These are phyloP conservation scores for Leishmania martiniquensis DNA, from an alignment of 208 protist species.

Conservation along the genomic window DNA sequence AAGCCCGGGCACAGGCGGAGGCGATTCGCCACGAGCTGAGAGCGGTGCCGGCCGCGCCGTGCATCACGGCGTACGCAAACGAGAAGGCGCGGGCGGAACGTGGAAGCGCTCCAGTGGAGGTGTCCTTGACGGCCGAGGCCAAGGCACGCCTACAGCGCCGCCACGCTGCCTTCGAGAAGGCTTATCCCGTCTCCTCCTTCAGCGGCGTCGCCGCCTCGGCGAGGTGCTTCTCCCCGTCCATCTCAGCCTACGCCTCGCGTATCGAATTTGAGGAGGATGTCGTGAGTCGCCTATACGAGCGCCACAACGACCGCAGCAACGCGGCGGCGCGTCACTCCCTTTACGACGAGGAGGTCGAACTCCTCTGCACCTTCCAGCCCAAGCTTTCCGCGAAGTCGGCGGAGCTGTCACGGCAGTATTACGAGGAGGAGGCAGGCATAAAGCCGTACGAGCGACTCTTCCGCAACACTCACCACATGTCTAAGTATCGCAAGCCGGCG, in stretches of 20 bases:
- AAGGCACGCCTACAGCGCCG: conserved; percentile 56
- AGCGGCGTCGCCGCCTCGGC: background rate
- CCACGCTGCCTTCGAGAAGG: conserved; percentile 47
- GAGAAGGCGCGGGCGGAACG: conserved; percentile 37
- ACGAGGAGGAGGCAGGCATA: conserved; percentile 32
- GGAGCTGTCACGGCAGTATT: conserved; percentile 47
- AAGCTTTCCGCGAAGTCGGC: conserved; percentile 42
- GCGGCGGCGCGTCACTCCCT: background rate
- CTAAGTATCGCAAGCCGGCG: conserved; percentile 30
- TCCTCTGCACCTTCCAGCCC: conserved; percentile 65
- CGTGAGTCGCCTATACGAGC: conserved; percentile 62
- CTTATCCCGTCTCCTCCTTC: conserved; percentile 14
- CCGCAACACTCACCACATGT: conserved; percentile 35
- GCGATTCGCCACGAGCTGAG: conserved; percentile 36
- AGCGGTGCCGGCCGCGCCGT: conserved; percentile 37
- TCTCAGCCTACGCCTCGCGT: conserved; percentile 50
- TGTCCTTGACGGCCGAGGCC: conserved; percentile 53
- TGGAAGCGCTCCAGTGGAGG: conserved; percentile 45
- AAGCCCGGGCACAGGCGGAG: conserved; percentile 33
- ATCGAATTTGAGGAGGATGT: conserved; percentile 48
- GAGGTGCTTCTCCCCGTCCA: conserved; percentile 30
- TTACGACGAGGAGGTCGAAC: conserved; percentile 40
- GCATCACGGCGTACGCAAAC: conserved; percentile 61
- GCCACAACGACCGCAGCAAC: conserved; percentile 4
- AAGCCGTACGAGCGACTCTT: conserved; percentile 56